Conservation (phyloP, 208 protist genomes). For the Acanthamoeba royreba region DNA sequence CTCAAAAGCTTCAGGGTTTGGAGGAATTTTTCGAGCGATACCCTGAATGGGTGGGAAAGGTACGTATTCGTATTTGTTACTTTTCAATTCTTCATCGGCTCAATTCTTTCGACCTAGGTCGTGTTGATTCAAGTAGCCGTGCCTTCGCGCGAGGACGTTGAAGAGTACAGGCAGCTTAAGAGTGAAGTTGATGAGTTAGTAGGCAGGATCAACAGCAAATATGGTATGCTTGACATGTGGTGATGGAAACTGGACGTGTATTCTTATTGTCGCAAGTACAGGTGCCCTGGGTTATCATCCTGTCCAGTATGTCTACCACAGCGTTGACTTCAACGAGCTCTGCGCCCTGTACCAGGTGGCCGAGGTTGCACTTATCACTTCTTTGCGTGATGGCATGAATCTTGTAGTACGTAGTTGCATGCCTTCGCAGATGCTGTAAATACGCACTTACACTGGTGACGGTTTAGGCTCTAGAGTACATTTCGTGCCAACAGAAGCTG, state of each 20-base stretch:
- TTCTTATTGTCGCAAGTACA: slow-evolving; percentile 69
- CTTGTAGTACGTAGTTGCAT: slow-evolving; percentile 48
- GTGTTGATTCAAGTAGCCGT: slow-evolving; percentile 82
- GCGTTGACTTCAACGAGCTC: slow-evolving; percentile 67
- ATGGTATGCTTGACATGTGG: slow-evolving; percentile 77
- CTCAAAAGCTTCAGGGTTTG: slow-evolving; percentile 78
- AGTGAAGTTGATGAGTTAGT: slow-evolving; percentile 77
- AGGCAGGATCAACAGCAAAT: slow-evolving; percentile 82
- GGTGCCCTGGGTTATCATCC: slow-evolving; percentile 60
- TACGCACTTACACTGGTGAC: neutral
- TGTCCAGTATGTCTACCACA: slow-evolving; percentile 78
- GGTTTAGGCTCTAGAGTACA: slow-evolving; percentile 67
- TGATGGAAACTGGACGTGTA: slow-evolving; percentile 64
- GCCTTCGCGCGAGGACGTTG: slow-evolving; percentile 79
- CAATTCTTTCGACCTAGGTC: neutral
- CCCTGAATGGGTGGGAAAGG: slow-evolving; percentile 68
- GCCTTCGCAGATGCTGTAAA: slow-evolving; percentile 54
- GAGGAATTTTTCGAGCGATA: slow-evolving; percentile 73
- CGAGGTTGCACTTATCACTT: slow-evolving; percentile 74
- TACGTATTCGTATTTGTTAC: slow-evolving; percentile 29
- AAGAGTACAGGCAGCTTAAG: slow-evolving; percentile 80
- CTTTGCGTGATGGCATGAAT: slow-evolving; percentile 82
- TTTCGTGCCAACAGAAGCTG: slow-evolving; percentile 66
- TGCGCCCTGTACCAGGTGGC: slow-evolving; percentile 73
- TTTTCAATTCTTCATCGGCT: neutral